A percentile compares a stretch with the other conserved stretches of the same genome.
Evolutionary conservation across 2,329 filamentous ascomycete species (phyloP).

Genomic region (Chaetomium sp.): DNA sequence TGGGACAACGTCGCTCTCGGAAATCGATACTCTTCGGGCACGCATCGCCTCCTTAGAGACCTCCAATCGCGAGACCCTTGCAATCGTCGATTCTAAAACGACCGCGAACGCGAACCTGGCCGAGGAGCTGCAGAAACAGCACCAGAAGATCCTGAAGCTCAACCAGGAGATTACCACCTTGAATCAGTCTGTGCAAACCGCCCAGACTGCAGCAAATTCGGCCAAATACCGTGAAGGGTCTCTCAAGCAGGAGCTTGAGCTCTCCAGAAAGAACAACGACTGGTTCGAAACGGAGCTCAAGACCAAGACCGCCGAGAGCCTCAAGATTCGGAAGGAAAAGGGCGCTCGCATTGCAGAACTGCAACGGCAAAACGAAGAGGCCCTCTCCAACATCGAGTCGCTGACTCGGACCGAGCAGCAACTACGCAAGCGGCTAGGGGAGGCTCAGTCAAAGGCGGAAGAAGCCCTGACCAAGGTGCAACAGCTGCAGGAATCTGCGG

Average conservation of each 20-base stretch:
- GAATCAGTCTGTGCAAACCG: conserved; percentile 80
- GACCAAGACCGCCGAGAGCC: conserved; percentile 81
- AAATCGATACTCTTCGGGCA: conserved; percentile 74
- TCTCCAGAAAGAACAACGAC: conserved; percentile 86
- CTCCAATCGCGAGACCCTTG: conserved; percentile 87
- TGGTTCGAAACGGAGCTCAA: conserved; percentile 93
- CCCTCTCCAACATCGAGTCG: conserved; percentile 72
- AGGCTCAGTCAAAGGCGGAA: conserved; percentile 83
- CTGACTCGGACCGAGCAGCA: conserved; percentile 78
- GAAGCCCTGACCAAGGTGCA: conserved; percentile 81
- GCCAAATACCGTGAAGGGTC: conserved; percentile 90
- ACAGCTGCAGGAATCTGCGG: conserved; percentile 79
- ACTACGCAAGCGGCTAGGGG: conserved; percentile 77
- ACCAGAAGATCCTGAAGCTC: conserved; percentile 83
- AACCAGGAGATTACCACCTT: conserved; percentile 78
- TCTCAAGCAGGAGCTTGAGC: conserved; percentile 84
- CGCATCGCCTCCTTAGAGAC: conserved; percentile 86
- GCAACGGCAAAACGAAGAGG: conserved; percentile 85
- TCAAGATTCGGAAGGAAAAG: conserved; percentile 94
- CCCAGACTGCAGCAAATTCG: conserved; percentile 76
- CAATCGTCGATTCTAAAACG: conserved; percentile 87
- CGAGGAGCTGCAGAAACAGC: conserved; percentile 83
- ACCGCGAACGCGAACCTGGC: conserved; percentile 82
- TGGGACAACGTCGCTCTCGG: conserved; percentile 71
- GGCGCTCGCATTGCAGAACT: conserved; percentile 84